phyloP scores from a whole-genome alignment of 257 asterid genomes.

The Penstemon barbatus region DNA sequence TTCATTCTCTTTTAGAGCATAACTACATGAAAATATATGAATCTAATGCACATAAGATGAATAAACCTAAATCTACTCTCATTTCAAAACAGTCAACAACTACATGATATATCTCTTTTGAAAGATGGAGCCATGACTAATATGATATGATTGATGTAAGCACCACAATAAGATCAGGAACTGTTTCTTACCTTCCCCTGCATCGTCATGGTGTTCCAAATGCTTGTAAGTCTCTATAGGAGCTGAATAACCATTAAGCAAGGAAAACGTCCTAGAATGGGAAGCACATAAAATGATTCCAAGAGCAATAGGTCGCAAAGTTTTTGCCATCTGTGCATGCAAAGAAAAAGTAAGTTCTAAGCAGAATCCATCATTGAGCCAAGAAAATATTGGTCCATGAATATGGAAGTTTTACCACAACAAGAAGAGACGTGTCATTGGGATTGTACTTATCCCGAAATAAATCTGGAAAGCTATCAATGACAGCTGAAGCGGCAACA shows the following conservation, averaged over 20 bases:
- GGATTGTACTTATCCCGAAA: conserved; percentile 75
- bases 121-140: conserved; percentile 16
- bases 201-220: conserved; percentile 87
- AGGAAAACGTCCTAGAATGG: conserved; percentile 87
- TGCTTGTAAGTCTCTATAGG: conserved; percentile 96
- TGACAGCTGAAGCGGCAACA: conserved; percentile 98
- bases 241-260: conserved; percentile 92
- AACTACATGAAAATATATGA: neutral
- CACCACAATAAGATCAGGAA: conserved; percentile 10
- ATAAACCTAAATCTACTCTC: neutral
- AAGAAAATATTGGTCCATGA: conserved; percentile 18
- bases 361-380: conserved; percentile 26
- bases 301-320: conserved; percentile 76
- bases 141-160: neutral
- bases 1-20: conserved; percentile 8
- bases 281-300: conserved; percentile 90
- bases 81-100: conserved; percentile 1
- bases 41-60: neutral
- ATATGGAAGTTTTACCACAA: conserved; percentile 50
- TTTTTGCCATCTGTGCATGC: conserved; percentile 70
- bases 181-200: conserved; percentile 58
- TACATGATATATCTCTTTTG: conserved; percentile 1
- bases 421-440: conserved; percentile 47
- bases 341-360: conserved; percentile 35
- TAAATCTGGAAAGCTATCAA: conserved; percentile 90